Evolutionary conservation across 2,329 filamentous ascomycete species (phyloP).

Genomic region (Aspergillus aculeatus): DNA sequence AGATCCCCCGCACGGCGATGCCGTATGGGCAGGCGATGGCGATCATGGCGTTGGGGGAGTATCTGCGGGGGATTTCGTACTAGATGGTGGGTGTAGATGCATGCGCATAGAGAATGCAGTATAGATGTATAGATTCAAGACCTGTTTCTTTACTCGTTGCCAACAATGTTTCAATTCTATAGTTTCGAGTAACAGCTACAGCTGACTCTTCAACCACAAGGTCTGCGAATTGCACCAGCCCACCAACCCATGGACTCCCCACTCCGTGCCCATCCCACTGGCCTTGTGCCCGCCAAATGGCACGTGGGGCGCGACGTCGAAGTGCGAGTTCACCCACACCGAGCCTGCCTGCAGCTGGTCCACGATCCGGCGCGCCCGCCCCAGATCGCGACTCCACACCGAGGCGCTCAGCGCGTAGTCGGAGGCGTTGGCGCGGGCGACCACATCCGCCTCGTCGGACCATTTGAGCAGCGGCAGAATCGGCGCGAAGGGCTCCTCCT

Average conservation of each 20-base stretch:
- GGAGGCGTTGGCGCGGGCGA: conserved; percentile 55
- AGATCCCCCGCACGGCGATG: conserved; percentile 76
- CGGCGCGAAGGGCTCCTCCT: conserved; percentile 63
- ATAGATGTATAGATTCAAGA: no score
- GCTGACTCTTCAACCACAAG: conserved; percentile 28
- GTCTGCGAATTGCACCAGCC: conserved; percentile 42
- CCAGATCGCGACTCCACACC: conserved; percentile 57
- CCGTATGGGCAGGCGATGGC: conserved; percentile 84
- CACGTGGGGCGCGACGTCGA: conserved; percentile 28
- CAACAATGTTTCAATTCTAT: neutral
- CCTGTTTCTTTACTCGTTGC: no score
- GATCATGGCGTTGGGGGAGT: conserved; percentile 77
- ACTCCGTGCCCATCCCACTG: conserved; percentile 53
- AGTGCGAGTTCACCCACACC: conserved; percentile 59
- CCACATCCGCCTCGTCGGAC: conserved; percentile 60
- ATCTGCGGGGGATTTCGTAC: conserved; percentile 49
- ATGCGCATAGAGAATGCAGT: no score
- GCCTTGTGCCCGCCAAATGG: conserved; percentile 54
- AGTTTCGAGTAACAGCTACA: no score
- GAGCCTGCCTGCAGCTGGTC: conserved; percentile 56
- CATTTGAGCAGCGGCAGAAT: conserved; percentile 64
- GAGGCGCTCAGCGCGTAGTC: conserved; percentile 57
- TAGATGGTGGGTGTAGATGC: neutral
- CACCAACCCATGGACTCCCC: conserved; percentile 42
- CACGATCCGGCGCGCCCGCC: conserved; percentile 53